Conservation (phyloP, 2,329 filamentous ascomycete species). For the Aspergillus niger region DNA sequence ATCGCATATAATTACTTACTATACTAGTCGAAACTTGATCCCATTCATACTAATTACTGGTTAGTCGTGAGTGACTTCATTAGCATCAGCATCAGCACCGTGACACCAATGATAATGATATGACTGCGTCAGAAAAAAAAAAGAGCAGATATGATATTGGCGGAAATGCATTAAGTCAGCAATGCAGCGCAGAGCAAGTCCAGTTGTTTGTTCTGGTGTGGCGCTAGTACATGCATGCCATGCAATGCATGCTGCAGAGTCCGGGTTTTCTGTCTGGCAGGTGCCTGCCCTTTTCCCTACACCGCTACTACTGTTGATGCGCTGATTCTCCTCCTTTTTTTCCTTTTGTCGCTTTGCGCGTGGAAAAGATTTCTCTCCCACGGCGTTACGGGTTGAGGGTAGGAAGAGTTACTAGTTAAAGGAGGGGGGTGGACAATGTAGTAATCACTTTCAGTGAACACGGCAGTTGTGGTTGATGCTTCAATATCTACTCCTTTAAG, state of each 20-base stretch:
- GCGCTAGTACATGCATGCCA: background rate
- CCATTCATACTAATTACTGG: too few species aligned
- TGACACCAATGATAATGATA: too few species aligned
- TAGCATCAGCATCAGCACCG: too few species aligned
- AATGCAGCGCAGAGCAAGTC: background rate
- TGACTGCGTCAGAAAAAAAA: too few species aligned
- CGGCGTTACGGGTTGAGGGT: background rate
- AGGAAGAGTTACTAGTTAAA: background rate
- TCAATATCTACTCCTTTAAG: too few species aligned
- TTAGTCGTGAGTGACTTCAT: too few species aligned
- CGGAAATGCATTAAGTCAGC: background rate
- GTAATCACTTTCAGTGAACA: background rate
- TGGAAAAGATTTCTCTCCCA: background rate
- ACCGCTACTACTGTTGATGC: constrained; percentile 18
- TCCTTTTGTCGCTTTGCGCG: background rate
- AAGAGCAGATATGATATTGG: too few species aligned
- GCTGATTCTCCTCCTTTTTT: background rate
- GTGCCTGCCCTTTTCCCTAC: constrained; percentile 15
- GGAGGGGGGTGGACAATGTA: background rate
- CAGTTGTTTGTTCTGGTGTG: background rate
- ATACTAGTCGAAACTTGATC: too few species aligned
- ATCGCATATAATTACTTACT: too few species aligned
- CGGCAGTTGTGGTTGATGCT: background rate
- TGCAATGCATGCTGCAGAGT: constrained; percentile 10
- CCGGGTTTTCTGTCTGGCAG: constrained; percentile 8